Evolutionary conservation across 2,329 filamentous ascomycete species (phyloP), one percentile per base, ranked within the genome.

Genomic region (Colletotrichum tamarilloi): DNA sequence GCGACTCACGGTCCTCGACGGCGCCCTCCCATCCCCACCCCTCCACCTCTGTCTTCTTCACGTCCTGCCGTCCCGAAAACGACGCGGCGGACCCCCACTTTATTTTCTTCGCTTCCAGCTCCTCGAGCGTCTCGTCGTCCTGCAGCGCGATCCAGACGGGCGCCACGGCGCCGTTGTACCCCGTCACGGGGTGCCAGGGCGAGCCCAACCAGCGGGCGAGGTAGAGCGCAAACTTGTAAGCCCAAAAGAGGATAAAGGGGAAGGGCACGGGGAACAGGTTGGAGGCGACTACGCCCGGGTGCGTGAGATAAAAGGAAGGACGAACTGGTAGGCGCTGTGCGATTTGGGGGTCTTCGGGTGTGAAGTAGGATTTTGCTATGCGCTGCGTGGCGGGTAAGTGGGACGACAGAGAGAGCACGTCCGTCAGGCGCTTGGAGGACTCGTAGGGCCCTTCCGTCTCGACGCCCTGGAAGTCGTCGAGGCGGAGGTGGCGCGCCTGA

Each of bases 81-180:
- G 92, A 88, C 9, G 88, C 89, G n/a, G 90, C 89, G 35, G 93
- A 93, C 3, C 96, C 96, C 96, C 96, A 98, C 84, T 98, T 98
- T 68, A 85, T 63, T 82, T 88, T 80, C 86, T 91, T 74, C 4
- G 87, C 89, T 32, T 79, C 85, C 49, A 87, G 80, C 2, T 84
- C 85, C 63, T 94, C 89, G 16, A 95, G 86, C 24, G 87, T 85
- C 19, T 89, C 88, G 71, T 92, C 88, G 8, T 90, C 85, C 24
- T 92, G 88, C 14, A 98, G 88, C 0, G 93, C 90, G 7, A 97
- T 84, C 93, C 94, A 98, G 28, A 93, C 92, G 5, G 94, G 89
- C 0, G 95, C 91, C 60, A 88, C 89, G 8, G 95, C 94, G 55
- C 93, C 95, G 24, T 89, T 88, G 84, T 98, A 97, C 0, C 92